Base-by-base conservation (phyloP, 257 asterid genomes). In the Nicotiana tomentosiformis region DNA sequence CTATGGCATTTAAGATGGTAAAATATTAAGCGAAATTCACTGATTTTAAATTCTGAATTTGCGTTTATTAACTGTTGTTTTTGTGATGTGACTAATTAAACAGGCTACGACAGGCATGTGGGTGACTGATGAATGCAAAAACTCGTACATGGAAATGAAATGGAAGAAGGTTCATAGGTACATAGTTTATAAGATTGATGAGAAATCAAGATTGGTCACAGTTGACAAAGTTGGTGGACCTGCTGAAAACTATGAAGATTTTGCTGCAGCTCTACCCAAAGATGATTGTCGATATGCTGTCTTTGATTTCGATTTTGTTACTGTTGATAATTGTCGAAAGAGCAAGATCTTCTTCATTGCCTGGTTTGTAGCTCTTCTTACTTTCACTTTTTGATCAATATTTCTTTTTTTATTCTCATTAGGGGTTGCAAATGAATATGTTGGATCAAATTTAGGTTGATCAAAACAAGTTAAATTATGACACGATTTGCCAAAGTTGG, bases 281-380 rank as follows among this genome's bases (percentile, higher is more conserved):
- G 97, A 95, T 69, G 98, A 95, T 81, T 95, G 98, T 85, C 97
- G 98, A 58, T 95, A 92, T 64, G 98, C 98, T 33, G 90, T 95
- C 62, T 93, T 91, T 67, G 98, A 95, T 77, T 95, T 95, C 72
- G 98, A 95, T 80, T 95, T 93, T 29, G 98, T 95, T 84, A 92
- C 98, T 26, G 92, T 91, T 26, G 98, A 95, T 46, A 95, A 95
- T 53, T 95, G 98, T 88, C 93, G 91, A 43, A 95, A 90, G 81
- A 95, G 98, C 97, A 95, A 93, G 96, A 93, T 95, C 90, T 92
- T 95, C 92, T 95, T 95, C 90, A 95, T 95, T 83, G 97, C 98
- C 83, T 94, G 98, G 98, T 94, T 60, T 66, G 82, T 82, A 26
- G 11, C 9, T 14, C 30, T 6, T 5, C 2, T 66, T 33, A 5